phyloP scores from a whole-genome alignment of 2,329 filamentous ascomycete species.

The Calonectria naviculata region DNA sequence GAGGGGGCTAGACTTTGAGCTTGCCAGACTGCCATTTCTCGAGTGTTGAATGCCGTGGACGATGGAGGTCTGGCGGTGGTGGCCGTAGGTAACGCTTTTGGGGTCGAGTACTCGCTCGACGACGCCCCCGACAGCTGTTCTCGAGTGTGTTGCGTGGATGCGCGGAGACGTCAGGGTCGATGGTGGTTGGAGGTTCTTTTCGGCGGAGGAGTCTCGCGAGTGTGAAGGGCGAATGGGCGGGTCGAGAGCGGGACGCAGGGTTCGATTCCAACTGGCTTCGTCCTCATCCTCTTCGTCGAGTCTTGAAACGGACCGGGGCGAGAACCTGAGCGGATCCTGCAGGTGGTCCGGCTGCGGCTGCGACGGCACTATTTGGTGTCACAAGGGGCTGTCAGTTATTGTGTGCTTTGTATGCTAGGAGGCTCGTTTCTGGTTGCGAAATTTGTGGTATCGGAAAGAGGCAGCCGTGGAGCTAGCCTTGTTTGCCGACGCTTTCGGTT shows the following conservation, averaged over 20 bases:
- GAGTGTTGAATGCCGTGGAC: constrained; percentile 96
- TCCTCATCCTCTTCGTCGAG: constrained; percentile 66
- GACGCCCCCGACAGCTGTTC: constrained; percentile 53
- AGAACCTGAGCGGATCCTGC: constrained; percentile 64
- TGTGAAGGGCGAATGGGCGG: constrained; percentile 58
- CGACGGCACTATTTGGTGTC: constrained; percentile 62
- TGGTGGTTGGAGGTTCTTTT: constrained; percentile 56
- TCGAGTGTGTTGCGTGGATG: constrained; percentile 54
- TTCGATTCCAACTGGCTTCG: constrained; percentile 62
- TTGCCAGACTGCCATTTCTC: constrained; percentile 87
- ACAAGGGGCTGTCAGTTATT: constrained; percentile 39
- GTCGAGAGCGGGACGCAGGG: constrained; percentile 60
- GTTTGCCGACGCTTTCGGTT: background rate
- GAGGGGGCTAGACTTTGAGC: constrained; percentile 83
- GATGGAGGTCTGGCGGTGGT: constrained; percentile 96
- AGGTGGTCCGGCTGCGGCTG: constrained; percentile 68
- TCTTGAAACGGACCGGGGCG: constrained; percentile 60
- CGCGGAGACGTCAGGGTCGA: constrained; percentile 49
- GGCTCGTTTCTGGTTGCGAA: constrained; percentile 3
- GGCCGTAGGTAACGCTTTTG: constrained; percentile 74
- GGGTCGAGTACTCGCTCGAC: constrained; percentile 66
- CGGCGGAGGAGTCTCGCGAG: constrained; percentile 69
- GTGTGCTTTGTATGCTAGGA: constrained; percentile 19
- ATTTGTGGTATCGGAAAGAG: background rate
- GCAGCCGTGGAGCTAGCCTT: background rate